These are phyloP conservation scores for Trypanosomatidae sp. DNA, from an alignment of 208 protist species.

Conservation along the genomic window DNA sequence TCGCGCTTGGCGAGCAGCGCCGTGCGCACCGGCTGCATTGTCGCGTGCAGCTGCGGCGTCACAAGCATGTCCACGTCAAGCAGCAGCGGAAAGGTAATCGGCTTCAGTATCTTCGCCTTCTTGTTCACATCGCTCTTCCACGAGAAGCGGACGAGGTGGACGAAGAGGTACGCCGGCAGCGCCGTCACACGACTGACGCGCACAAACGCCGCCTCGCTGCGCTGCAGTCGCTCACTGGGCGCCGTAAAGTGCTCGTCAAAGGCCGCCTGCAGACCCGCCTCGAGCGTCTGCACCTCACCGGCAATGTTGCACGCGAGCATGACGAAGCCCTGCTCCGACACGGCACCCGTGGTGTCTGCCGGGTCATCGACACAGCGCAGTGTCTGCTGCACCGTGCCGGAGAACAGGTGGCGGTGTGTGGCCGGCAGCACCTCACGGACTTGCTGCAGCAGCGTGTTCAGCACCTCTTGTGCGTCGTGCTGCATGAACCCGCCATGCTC, in stretches of 20 bases:
- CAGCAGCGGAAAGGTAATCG: conserved; percentile 62
- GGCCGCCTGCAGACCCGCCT: conserved; percentile 51
- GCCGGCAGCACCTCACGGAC: conserved; percentile 13
- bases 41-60: conserved; percentile 36
- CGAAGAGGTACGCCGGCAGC: conserved; percentile 74
- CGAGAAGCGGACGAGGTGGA: conserved; percentile 86
- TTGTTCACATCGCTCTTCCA: conserved; percentile 72
- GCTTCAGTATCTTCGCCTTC: conserved; percentile 81
- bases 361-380: conserved; percentile 35
- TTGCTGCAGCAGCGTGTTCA: conserved; percentile 34
- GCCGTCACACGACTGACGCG: conserved; percentile 25
- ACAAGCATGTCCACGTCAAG: conserved; percentile 45
- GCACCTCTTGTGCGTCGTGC: conserved; percentile 75
- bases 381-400: conserved; percentile 26
- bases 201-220: conserved; percentile 28
- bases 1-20: conserved; percentile 30
- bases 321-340: conserved; percentile 24
- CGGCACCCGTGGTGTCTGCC: conserved; percentile 13
- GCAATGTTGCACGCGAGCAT: conserved; percentile 82
- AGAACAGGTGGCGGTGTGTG: conserved; percentile 29
- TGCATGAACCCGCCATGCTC: conserved; percentile 59
- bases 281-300: conserved; percentile 58
- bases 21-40: conserved; percentile 17
- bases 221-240: conserved; percentile 18
- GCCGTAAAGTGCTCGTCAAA: conserved; percentile 53